phyloP scores from a whole-genome alignment of 805 yeast genomes.

The Metschnikowia proteae region DNA sequence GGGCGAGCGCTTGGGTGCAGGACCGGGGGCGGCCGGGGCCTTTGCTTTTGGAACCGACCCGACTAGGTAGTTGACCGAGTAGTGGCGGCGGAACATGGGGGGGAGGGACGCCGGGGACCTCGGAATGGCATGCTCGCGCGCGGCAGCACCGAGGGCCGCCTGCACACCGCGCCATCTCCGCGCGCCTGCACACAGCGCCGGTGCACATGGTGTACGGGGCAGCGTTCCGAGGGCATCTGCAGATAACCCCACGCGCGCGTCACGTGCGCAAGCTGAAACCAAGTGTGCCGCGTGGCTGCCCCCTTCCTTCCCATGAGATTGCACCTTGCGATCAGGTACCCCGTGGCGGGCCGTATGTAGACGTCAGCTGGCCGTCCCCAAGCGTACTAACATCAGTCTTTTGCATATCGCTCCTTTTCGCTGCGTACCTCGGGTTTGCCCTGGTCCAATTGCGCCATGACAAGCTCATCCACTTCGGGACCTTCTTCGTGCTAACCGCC shows the following conservation, averaged over 20 bases:
- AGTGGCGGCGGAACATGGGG: neutral
- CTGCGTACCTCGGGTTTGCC: constrained; percentile 51
- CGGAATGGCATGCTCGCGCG: no score
- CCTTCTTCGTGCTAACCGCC: constrained; percentile 45
- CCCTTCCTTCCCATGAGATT: neutral
- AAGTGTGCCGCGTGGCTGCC: no score
- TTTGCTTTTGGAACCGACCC: neutral
- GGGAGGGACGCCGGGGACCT: no score
- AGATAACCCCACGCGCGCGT: no score
- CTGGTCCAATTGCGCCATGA: constrained; percentile 46
- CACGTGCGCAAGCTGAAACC: no score
- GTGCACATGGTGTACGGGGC: neutral
- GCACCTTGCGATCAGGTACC: constrained; percentile 1
- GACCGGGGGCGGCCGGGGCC: neutral
- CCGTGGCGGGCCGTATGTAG: constrained; percentile 1
- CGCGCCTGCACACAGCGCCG: no score
- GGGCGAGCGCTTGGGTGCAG: neutral
- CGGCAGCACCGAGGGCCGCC: no score
- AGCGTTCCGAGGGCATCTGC: no score
- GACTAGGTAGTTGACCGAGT: neutral
- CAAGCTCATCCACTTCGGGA: constrained; percentile 46
- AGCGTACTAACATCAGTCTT: constrained; percentile 21
- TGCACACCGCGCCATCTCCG: no score
- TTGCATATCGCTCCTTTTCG: constrained; percentile 22
- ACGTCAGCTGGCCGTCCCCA: neutral